Evolutionary conservation across 805 yeast species (phyloP).

Genomic region (Hanseniaspora hatyaiensis): DNA sequence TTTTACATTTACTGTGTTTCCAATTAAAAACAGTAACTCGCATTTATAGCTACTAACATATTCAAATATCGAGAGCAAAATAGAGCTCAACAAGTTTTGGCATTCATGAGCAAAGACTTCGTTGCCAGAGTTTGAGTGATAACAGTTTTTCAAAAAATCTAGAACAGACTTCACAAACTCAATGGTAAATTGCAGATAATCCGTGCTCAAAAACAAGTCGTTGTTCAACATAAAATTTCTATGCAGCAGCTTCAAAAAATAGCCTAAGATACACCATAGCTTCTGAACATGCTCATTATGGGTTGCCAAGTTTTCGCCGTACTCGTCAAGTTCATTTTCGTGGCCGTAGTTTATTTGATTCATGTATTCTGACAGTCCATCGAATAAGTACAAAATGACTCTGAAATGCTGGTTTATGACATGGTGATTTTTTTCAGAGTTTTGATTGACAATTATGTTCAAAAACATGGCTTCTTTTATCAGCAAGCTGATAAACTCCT

Average conservation of each 20-base stretch:
- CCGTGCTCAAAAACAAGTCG: not conserved
- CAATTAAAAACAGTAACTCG: not conserved
- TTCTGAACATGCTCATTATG: not conserved
- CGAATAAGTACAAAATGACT: slow-evolving; percentile 3
- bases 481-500: not conserved
- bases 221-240: not conserved
- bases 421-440: not conserved
- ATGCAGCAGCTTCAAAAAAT: not conserved
- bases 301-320: not conserved
- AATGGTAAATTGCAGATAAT: not conserved
- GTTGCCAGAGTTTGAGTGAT: not conserved
- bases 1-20: too few species aligned
- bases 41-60: not conserved
- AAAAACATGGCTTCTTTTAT: slow-evolving; percentile 1
- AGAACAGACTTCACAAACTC: not conserved
- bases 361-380: slow-evolving; percentile 10
- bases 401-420: slow-evolving; percentile 9
- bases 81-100: too few species aligned
- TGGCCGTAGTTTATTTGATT: not conserved
- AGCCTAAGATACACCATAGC: slow-evolving; percentile 9
- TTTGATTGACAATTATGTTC: slow-evolving; percentile 1
- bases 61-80: too few species aligned
- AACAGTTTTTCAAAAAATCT: slow-evolving; percentile 6
- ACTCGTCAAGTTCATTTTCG: not conserved
- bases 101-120: not conserved